Evolutionary conservation across 1,139 yeast genomes (phyloP), one percentile per base, ranked within the genome.

Genomic region (Geotrichum fermentans): DNA sequence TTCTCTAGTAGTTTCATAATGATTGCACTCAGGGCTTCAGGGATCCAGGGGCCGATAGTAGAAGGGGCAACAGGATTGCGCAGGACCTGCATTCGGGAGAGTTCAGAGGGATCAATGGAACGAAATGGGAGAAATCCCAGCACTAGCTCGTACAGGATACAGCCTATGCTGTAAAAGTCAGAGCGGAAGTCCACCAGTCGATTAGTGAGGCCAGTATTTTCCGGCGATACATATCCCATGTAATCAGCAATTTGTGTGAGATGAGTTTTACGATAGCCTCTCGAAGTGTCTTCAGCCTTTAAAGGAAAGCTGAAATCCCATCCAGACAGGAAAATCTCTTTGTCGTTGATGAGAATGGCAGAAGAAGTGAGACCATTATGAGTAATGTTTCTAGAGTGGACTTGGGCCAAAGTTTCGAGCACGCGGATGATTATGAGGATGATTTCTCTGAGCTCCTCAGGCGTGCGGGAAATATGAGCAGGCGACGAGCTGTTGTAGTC

Each of bases 191-290:
- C 80, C 7, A 75, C 77, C 2, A 70, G 63, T 33, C 69, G 62
- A 40, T 66, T 66, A 14, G 68, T 64, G 24, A 71, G 73, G 1
- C 77, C 74, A 16, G 78, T 69, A 3, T 73, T 67, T 58, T 78
- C 82, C 0, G 82, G 82, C 0, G 81, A 73, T 55, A 76, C 71
- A 54, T 72, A 78, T 0, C 79, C 78, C 35, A 77, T 59, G 54
- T 71, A 66, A 32, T 70, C 73, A 1, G 70, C 65, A 7, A 74
- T 59, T 43, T 60, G 62, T 41, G 58, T 57, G 45, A 61, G 49
- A 50, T 60, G 62, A 2, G 64, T 60, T 41, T 60, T 56, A 26
- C 63, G 53, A 45, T 59, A 61, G 1, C 65, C 64, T 29, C 61
- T 60, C 13, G 71, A 61, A 30, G 76, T 66, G 52, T 72, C 74